phyloP scores from a whole-genome alignment of 164 flowering plant species.

The Berberis thunbergii region DNA sequence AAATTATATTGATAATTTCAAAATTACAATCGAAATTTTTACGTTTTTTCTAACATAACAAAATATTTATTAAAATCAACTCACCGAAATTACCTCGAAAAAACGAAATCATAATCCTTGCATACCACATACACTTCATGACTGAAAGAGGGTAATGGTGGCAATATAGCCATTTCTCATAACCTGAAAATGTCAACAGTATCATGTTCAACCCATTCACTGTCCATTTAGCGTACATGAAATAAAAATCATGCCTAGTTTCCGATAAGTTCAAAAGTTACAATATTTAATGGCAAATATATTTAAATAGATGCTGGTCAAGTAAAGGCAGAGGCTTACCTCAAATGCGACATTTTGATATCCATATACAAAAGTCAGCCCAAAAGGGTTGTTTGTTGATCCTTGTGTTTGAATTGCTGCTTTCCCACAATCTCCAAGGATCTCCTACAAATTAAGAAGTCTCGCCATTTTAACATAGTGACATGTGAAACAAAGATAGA shows the following conservation, averaged over 20 bases:
- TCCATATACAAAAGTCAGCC: constrained; percentile 92
- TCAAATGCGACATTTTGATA: constrained; percentile 92
- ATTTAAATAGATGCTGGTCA: background rate
- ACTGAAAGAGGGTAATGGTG: constrained; percentile 87
- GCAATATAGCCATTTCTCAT: constrained; percentile 96
- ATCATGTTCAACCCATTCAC: too few relatives aligned
- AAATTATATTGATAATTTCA: too few relatives aligned
- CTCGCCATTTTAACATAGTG: too few relatives aligned
- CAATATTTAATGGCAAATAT: too few relatives aligned
- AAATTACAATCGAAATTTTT: too few relatives aligned
- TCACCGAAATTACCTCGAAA: too few relatives aligned
- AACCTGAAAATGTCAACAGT: constrained; percentile 39
- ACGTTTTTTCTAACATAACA: too few relatives aligned
- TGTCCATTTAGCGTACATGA: too few relatives aligned
- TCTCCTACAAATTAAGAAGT: constrained; percentile 38
- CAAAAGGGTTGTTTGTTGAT: constrained; percentile 88
- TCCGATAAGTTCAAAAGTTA: too few relatives aligned
- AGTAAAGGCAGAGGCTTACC: constrained; percentile 26
- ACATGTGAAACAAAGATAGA: too few relatives aligned
- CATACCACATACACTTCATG: constrained; percentile 18
- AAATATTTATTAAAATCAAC: too few relatives aligned
- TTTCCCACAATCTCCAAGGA: constrained; percentile 91
- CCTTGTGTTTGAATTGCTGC: constrained; percentile 97
- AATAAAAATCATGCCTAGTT: too few relatives aligned
- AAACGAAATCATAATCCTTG: background rate